Evolutionary conservation across 768 basidiomycete genomes (phyloP), one percentile per base, ranked within the genome.

Genomic region (Leccinum uliginosum): DNA sequence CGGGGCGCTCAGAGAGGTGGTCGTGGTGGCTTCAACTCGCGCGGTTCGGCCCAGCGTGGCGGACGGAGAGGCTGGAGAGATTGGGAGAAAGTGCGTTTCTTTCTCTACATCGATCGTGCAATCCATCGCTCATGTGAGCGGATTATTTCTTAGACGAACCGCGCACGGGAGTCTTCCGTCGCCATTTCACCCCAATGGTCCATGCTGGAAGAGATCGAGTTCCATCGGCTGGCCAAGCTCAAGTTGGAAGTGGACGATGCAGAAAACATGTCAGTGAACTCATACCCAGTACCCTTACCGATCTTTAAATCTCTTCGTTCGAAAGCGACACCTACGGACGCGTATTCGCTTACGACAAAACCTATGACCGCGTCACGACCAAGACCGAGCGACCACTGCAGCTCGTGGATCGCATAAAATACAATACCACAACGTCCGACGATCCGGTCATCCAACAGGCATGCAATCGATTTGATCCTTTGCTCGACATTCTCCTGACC

Each of bases 141-240:
- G 15, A 43, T 38, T 51, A 57, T 45, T 46, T 52, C 17, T 54
- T 70, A 86, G 93, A 90, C 78, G 62, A 85, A 87, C 62, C 87
- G 93, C 59, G 82, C 85, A 40, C 85, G 97, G 50, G 96, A 98
- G 74, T 89, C 94, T 4, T 95, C 93, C 1, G 92, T 99, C 56
- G 88, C 87, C 24, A 96, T 99, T 65, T 89, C 88, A 50, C 84
- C 91, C 19, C 85, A 89, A 59, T 99, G 97, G 97, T 75, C 80
- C n/a, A 87, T 97, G 82, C 77, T 97, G 49, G 97, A 99, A 74
- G 97, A 99, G 76, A 87, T 99, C 65, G 94, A 98, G 70, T 98
- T 98, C 77, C 83, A 90, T 74, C 86, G 96, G 52, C 79, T 99
- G 56, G 75, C 86, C 12, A 99, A 98, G 74, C 78, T 98, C 60